Evolutionary conservation across 192 early-diverging fungal genomes (phyloP).

Genomic region (Linnemannia hyalina): DNA sequence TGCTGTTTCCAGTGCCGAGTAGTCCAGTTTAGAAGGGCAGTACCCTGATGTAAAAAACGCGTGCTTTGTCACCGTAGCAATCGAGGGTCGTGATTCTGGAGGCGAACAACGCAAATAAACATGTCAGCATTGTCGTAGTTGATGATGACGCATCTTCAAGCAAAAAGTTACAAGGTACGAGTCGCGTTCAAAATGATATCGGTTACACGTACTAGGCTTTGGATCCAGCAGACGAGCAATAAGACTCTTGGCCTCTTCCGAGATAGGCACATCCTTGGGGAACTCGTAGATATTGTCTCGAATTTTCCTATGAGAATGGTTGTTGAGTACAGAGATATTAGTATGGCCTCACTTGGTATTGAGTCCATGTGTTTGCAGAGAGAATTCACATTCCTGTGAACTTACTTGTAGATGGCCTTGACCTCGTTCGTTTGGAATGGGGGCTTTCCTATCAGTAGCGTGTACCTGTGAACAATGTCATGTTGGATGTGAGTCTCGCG

Average conservation of each 20-base stretch:
- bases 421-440: conserved; percentile 91
- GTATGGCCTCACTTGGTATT: too few relatives aligned
- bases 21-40: conserved; percentile 25
- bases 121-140: background rate
- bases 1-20: background rate
- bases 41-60: conserved; percentile 54
- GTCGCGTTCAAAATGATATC: background rate
- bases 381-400: background rate
- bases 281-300: conserved; percentile 78
- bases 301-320: conserved; percentile 29
- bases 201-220: conserved; percentile 60
- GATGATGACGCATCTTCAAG: too few relatives aligned
- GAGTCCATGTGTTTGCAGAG: too few relatives aligned
- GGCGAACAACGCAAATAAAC: background rate
- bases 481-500: background rate
- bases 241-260: conserved; percentile 73
- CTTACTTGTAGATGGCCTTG: conserved; percentile 82
- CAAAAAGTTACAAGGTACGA: background rate
- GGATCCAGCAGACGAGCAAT: conserved; percentile 78
- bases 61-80: conserved; percentile 46
- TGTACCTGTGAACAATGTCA: conserved; percentile 69
- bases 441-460: conserved; percentile 87
- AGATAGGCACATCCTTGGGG: conserved; percentile 71
- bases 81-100: conserved; percentile 50
- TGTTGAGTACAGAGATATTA: background rate